phyloP scores from a whole-genome alignment of 495 filamentous ascomycete species.

The Penicillium verhagenii region DNA sequence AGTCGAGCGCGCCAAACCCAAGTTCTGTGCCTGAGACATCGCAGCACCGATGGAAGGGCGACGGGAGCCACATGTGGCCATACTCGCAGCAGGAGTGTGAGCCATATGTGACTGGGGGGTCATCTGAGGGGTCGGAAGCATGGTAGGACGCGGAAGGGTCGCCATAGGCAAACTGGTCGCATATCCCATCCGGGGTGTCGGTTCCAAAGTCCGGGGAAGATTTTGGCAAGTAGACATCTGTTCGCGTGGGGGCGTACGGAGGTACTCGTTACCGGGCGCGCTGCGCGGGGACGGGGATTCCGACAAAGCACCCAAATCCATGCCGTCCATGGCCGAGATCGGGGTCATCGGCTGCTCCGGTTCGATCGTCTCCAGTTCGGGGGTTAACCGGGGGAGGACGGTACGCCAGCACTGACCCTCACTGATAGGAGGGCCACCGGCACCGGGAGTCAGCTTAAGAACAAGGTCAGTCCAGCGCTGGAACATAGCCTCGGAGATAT shows the following conservation, averaged over 20 bases:
- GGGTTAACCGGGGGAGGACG: slow-evolving; percentile 74
- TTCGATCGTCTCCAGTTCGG: slow-evolving; percentile 53
- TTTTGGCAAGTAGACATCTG: slow-evolving; percentile 45
- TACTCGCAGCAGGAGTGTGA: slow-evolving; percentile 90
- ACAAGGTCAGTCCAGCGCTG: slow-evolving; percentile 92
- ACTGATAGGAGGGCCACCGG: slow-evolving; percentile 27
- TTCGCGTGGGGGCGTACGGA: slow-evolving; percentile 32
- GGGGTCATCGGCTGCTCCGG: slow-evolving; percentile 33
- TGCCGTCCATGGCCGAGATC: slow-evolving; percentile 26
- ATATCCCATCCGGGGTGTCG: slow-evolving; percentile 36
- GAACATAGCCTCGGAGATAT: slow-evolving; percentile 84
- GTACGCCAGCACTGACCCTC: slow-evolving; percentile 65
- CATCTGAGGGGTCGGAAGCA: slow-evolving; percentile 75
- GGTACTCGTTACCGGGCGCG: slow-evolving; percentile 20
- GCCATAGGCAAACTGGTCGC: slow-evolving; percentile 39
- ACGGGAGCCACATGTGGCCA: slow-evolving; percentile 49
- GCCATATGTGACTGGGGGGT: slow-evolving; percentile 74
- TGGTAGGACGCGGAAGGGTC: slow-evolving; percentile 57
- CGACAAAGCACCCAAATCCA: slow-evolving; percentile 26
- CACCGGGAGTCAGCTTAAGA: slow-evolving; percentile 72
- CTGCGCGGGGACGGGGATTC: slow-evolving; percentile 40
- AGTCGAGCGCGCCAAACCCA: slow-evolving; percentile 63
- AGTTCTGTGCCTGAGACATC: slow-evolving; percentile 72
- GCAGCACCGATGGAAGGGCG: slow-evolving; percentile 73
- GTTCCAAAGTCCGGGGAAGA: slow-evolving; percentile 61